Evolutionary conservation across 768 basidiomycete genomes (phyloP).

Genomic region (Lactarius psammicola): DNA sequence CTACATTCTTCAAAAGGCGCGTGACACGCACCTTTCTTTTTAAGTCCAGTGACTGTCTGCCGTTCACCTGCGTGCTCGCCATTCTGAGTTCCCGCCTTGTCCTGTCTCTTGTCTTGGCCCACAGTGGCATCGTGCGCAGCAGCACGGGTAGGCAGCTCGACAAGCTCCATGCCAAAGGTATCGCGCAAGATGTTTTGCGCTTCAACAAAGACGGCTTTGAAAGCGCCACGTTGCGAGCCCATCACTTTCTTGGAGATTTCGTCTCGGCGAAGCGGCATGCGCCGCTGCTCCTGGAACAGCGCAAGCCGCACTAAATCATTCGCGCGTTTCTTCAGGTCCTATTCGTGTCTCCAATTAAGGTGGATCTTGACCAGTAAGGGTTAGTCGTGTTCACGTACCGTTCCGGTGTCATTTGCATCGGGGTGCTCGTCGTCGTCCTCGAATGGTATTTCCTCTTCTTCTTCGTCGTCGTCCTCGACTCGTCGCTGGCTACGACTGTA

Average conservation of each 20-base stretch:
- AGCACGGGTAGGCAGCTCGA: constrained; percentile 67
- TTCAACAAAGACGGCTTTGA: constrained; percentile 57
- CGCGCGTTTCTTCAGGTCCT: constrained; percentile 69
- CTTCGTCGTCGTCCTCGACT: constrained; percentile 39
- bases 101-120: constrained; percentile 44
- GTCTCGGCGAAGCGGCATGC: constrained; percentile 67
- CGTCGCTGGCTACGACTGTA: constrained; percentile 15
- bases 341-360: background rate
- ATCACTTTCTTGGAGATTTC: constrained; percentile 83
- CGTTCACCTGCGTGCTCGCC: constrained; percentile 19
- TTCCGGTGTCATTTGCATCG: constrained; percentile 30
- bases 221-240: constrained; percentile 50
- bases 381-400: background rate
- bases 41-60: constrained; percentile 45
- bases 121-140: constrained; percentile 47
- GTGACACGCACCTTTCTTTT: constrained; percentile 57
- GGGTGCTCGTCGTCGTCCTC: constrained; percentile 38
- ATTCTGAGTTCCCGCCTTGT: constrained; percentile 27
- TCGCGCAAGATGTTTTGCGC: constrained; percentile 65
- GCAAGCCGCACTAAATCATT: constrained; percentile 76
- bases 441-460: constrained; percentile 36
- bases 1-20: background rate
- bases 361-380: background rate
- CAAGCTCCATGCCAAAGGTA: constrained; percentile 82
- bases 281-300: constrained; percentile 74